Evolutionary conservation across 148 eudicot genomes (phyloP).

Genomic region (Rhododendron ferrugineum): DNA sequence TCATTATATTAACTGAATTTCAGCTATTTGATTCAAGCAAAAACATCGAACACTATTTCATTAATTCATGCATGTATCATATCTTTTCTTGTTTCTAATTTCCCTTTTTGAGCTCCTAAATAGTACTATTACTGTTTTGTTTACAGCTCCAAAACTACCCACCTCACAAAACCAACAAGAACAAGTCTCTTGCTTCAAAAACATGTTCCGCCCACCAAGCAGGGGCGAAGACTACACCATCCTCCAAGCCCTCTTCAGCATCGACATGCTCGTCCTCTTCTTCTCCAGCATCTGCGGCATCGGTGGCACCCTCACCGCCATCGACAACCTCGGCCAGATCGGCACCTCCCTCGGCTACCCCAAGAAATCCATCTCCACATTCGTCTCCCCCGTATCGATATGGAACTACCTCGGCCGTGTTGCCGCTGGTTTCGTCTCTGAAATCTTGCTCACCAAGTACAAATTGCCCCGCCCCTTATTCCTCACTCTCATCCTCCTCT

Average conservation of each 20-base stretch:
- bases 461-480: constrained; percentile 28
- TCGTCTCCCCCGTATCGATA: constrained; percentile 26
- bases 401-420: constrained; percentile 36
- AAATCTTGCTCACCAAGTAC: constrained; percentile 23
- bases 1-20: background rate
- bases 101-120: background rate
- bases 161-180: background rate
- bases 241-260: constrained; percentile 44
- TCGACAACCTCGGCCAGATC: constrained; percentile 38
- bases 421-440: constrained; percentile 27
- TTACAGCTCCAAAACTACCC: background rate
- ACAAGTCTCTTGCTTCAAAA: constrained; percentile 22
- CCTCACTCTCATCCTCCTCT: constrained; percentile 21
- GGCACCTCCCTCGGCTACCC: constrained; percentile 33
- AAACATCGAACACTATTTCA: no score
- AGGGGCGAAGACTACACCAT: constrained; percentile 45
- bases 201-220: constrained; percentile 28
- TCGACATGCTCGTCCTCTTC: constrained; percentile 41
- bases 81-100: background rate
- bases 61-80: background rate
- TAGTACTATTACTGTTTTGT: no score
- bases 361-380: constrained; percentile 17
- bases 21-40: background rate
- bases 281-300: constrained; percentile 33
- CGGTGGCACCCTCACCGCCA: constrained; percentile 39